Evolutionary conservation across 2,329 filamentous ascomycete genomes (phyloP).

Genomic region (Akanthomyces dipterigenus): DNA sequence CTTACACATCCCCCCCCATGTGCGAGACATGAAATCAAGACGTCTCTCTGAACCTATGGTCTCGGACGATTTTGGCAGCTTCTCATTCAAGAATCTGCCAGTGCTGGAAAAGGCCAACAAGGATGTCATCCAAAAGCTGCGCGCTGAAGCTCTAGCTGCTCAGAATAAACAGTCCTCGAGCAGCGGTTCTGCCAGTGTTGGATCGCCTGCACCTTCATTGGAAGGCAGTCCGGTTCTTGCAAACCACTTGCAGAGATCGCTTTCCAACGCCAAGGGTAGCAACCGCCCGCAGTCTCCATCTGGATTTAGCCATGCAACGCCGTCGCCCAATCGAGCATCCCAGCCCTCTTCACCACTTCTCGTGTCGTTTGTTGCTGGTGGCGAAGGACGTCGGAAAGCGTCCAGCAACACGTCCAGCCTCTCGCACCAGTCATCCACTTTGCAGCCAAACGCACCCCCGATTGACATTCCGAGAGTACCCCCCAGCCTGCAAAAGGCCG

Average conservation of each 20-base stretch:
- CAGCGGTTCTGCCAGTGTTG: constrained; percentile 32
- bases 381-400: constrained; percentile 76
- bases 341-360: constrained; percentile 68
- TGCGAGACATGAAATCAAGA: constrained; percentile 81
- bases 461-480: constrained; percentile 64
- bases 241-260: constrained; percentile 70
- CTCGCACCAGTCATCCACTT: constrained; percentile 66
- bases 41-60: constrained; percentile 84
- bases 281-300: constrained; percentile 85
- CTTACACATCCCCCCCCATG: constrained; percentile 91
- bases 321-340: constrained; percentile 78
- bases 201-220: constrained; percentile 60
- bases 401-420: constrained; percentile 82
- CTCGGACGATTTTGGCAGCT: constrained; percentile 90
- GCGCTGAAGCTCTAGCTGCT: constrained; percentile 76
- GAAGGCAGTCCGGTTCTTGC: constrained; percentile 82
- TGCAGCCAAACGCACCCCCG: constrained; percentile 64
- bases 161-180: constrained; percentile 48
- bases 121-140: constrained; percentile 93
- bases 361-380: constrained; percentile 87
- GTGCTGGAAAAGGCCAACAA: constrained; percentile 98
- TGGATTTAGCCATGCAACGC: constrained; percentile 67
- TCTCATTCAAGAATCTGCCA: constrained; percentile 94
- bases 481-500: constrained; percentile 53
- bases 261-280: constrained; percentile 69